Evolutionary conservation across 2,329 filamentous ascomycete genomes (phyloP), one percentile per base, ranked within the genome.

Genomic region (Fusarium verticillioides): DNA sequence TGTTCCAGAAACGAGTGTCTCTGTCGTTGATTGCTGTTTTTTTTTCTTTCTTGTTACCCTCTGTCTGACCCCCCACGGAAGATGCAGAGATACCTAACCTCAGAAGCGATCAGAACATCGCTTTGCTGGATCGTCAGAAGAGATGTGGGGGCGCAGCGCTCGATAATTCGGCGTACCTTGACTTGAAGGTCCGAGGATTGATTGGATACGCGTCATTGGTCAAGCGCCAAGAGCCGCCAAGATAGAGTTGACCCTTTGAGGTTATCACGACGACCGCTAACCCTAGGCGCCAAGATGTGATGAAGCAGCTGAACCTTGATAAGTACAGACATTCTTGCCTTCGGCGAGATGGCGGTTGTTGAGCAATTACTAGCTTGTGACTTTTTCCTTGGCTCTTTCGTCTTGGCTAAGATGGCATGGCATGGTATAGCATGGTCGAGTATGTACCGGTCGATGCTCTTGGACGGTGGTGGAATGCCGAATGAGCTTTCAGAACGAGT

Each of bases 201-300:
- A 67, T 74, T 73, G 66, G 59, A 68, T 46, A 64, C 62, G 70
- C 58, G 71, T 74, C 62, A 74, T 71, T 63, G 26, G 40, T 30
- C 62, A 68, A 68, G 66, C 71, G 74, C 73, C 75, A 77, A 76
- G 75, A 69, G 60, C 56, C 64, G 71, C 71, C 70, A 69, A 73
- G 72, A 52, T 57, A 23, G 44, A 43, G 34, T 63, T 60, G 50
- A 42, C 56, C 66, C 50, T 68, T 66, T 56, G 70, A 74, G 49
- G 54, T 42, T 73, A 71, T 72, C 60, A 62, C 56, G 64, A 63
- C 67, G 49, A 50, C 62, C 52, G 32, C 70, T 56, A 74, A 69
- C 53, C 57, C 63, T 66, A 49, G 71, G 66, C 62, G 67, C 71
- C 61, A 57, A 67, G 63, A 37, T 69, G 63, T 65, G 54, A 69